Evolutionary conservation across 345 rosid genomes (phyloP).

Genomic region (Firmiana major): DNA sequence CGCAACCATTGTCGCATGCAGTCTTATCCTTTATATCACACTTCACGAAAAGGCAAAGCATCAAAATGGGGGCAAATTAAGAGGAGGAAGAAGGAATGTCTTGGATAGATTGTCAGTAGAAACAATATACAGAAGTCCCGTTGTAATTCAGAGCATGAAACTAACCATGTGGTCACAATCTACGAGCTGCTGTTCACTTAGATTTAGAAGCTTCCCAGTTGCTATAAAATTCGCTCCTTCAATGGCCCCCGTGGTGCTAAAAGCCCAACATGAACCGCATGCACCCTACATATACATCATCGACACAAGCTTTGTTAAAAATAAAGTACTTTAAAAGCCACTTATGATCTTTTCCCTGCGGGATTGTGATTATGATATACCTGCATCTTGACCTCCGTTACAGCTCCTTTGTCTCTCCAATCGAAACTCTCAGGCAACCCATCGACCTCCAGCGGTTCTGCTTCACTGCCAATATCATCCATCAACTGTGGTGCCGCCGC

Average conservation of each 20-base stretch:
- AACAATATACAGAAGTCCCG: too few species aligned
- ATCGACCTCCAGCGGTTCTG: conserved; percentile 30
- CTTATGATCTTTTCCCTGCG: too few species aligned
- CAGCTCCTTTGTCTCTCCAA: conserved; percentile 88
- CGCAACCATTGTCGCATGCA: conserved; percentile 71
- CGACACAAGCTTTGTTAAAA: too few species aligned
- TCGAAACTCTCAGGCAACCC: conserved; percentile 74
- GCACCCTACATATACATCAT: conserved; percentile 42
- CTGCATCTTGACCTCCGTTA: conserved; percentile 83
- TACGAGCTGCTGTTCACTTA: conserved; percentile 92
- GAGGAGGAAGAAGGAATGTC: background rate
- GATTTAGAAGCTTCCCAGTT: conserved; percentile 76
- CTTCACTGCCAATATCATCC: conserved; percentile 6
- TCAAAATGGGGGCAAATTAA: background rate
- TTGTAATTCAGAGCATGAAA: background rate
- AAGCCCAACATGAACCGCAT: conserved; percentile 97
- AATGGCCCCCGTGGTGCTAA: conserved; percentile 79
- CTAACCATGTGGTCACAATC: conserved; percentile 70
- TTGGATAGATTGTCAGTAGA: background rate
- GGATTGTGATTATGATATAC: conserved; percentile 19
- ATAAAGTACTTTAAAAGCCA: background rate
- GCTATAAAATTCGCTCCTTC: conserved; percentile 83
- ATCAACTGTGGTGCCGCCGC: background rate
- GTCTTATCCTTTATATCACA: conserved; percentile 61
- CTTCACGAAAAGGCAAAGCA: conserved; percentile 21